Conservation (phyloP, 345 rosid genomes). For the Capsella bursapastoris region DNA sequence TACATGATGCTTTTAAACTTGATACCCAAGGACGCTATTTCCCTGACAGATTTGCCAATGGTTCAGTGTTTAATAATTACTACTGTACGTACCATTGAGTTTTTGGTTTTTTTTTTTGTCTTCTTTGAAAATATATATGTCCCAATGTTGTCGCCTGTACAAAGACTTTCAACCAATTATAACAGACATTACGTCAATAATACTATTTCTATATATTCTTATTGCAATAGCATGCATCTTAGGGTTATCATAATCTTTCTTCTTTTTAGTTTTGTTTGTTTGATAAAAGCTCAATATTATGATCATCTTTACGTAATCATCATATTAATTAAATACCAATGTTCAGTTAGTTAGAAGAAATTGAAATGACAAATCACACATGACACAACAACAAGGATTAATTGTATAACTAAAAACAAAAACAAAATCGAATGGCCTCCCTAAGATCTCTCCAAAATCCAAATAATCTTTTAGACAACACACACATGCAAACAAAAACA, state of each 20-base stretch:
- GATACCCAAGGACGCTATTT: not conserved
- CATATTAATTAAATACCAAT: not conserved
- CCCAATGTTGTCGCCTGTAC: not conserved
- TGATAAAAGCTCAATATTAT: not conserved
- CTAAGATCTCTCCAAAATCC: conserved; percentile 38
- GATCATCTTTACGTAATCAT: not conserved
- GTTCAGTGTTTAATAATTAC: not conserved
- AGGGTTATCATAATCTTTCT: not conserved
- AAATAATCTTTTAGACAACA: conserved; percentile 32
- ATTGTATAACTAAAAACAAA: conserved; percentile 27
- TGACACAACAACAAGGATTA: conserved; percentile 8
- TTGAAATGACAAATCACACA: conserved; percentile 29
- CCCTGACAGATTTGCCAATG: not conserved
- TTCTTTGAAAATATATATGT: not conserved
- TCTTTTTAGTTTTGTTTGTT: not conserved
- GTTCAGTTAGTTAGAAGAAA: conserved; percentile 8
- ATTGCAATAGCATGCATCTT: not conserved
- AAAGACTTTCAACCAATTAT: conserved; percentile 1
- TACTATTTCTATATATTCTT: not conserved
- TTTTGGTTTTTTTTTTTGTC: conserved; percentile 17
- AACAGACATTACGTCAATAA: not conserved
- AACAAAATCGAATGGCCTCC: conserved; percentile 36
- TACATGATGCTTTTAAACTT: not conserved
- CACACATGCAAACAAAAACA: conserved; percentile 29
- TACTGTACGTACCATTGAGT: not conserved